phyloP scores from a whole-genome alignment of 169 alveolate species.

The Plasmodium gonderi region DNA sequence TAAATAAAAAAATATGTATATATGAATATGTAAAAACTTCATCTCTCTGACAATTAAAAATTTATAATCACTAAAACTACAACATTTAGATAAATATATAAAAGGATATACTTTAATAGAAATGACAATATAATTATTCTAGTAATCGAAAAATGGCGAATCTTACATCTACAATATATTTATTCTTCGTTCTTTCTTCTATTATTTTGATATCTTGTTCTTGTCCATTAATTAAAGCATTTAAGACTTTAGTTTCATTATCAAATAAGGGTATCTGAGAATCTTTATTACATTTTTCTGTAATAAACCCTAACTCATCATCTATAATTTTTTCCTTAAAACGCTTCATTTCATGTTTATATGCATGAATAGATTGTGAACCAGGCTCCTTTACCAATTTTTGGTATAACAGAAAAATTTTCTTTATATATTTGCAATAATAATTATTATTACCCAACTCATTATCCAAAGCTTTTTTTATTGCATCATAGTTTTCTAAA shows the following conservation, averaged over 20 bases:
- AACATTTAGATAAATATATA: neutral
- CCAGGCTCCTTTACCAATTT: neutral
- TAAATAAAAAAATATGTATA: neutral
- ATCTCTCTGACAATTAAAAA: neutral
- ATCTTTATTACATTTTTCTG: neutral
- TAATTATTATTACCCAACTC: neutral
- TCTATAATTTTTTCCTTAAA: neutral
- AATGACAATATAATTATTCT: neutral
- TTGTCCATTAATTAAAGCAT: neutral
- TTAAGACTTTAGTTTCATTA: neutral
- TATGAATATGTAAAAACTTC: neutral
- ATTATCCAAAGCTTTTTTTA: neutral
- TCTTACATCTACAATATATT: neutral
- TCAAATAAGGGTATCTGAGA: neutral
- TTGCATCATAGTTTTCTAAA: neutral
- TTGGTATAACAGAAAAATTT: neutral
- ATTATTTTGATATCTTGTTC: neutral
- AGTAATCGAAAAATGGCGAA: too few species aligned
- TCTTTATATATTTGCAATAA: neutral
- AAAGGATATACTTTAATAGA: neutral
- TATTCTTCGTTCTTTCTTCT: neutral
- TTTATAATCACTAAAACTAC: neutral
- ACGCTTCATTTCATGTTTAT: neutral
- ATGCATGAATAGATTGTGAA: neutral
- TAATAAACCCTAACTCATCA: neutral